Conservation (phyloP, 2,329 filamentous ascomycete species). For the Penicillium corylophilum region DNA sequence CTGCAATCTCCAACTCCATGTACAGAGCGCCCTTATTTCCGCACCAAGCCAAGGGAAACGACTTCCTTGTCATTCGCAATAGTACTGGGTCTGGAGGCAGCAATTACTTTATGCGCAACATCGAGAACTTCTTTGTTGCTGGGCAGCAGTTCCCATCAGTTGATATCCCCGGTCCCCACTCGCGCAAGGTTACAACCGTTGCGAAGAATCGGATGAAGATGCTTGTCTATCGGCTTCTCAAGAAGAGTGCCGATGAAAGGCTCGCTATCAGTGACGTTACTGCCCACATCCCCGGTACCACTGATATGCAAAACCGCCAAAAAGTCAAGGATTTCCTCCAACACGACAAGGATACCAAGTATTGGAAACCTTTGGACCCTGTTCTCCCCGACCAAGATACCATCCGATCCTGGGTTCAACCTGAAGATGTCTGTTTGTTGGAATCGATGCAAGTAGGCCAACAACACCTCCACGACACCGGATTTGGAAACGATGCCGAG, state of each 20-base stretch:
- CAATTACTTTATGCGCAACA: constrained; percentile 78
- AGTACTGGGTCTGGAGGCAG: constrained; percentile 76
- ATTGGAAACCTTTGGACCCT: constrained; percentile 78
- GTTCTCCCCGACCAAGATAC: constrained; percentile 72
- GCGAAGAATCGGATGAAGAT: constrained; percentile 96
- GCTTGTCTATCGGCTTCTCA: constrained; percentile 86
- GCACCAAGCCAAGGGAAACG: constrained; percentile 72
- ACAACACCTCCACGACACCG: constrained; percentile 86
- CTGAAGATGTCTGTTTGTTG: constrained; percentile 90
- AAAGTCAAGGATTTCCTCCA: constrained; percentile 96
- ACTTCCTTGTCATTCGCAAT: constrained; percentile 84
- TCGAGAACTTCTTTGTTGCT: constrained; percentile 87
- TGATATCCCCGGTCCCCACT: constrained; percentile 90
- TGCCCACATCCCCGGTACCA: constrained; percentile 86
- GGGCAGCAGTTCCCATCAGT: constrained; percentile 91
- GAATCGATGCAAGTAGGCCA: constrained; percentile 96
- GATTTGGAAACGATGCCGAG: constrained; percentile 70
- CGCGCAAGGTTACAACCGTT: constrained; percentile 92
- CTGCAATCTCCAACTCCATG: constrained; percentile 92
- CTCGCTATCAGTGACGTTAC: constrained; percentile 82
- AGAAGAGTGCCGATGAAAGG: constrained; percentile 67
- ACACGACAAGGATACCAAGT: constrained; percentile 83
- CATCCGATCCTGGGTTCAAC: constrained; percentile 85
- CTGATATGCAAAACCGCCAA: constrained; percentile 91
- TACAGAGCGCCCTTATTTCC: constrained; percentile 92